Conservation (phyloP, 352 stramenopile genomes). For the Saprolegnia parasitica region DNA sequence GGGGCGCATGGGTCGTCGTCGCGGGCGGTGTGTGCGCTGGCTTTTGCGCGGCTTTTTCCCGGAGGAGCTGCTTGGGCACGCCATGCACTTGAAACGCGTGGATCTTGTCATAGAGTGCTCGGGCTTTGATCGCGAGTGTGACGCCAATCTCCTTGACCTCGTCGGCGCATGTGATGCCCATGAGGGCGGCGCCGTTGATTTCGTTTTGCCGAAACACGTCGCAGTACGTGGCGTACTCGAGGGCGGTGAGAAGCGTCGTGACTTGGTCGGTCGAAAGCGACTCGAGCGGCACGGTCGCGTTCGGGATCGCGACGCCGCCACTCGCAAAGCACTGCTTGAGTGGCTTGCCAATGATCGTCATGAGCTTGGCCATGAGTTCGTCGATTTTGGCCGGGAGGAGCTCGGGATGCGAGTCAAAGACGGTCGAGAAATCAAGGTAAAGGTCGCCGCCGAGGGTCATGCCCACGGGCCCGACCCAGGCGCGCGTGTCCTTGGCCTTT, state of each 20-base stretch:
- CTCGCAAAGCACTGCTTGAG: constrained; percentile 3
- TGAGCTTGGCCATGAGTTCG: constrained; percentile 18
- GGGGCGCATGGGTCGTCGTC: too few relatives aligned
- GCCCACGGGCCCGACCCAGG: constrained; percentile 8
- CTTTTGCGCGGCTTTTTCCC: not conserved
- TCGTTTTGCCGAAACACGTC: constrained; percentile 10
- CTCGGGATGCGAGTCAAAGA: constrained; percentile 1
- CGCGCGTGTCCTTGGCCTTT: constrained; percentile 4
- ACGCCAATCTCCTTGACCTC: constrained; percentile 15
- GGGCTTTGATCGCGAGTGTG: not conserved
- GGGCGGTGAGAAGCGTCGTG: not conserved
- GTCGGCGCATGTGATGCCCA: not conserved
- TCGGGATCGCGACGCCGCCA: not conserved
- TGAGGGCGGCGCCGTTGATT: constrained; percentile 3
- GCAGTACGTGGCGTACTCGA: constrained; percentile 13
- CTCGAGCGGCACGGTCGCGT: not conserved
- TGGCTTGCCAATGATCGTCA: constrained; percentile 17
- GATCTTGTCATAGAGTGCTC: constrained; percentile 4
- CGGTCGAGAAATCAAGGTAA: constrained; percentile 23
- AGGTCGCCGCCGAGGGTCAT: constrained; percentile 15
- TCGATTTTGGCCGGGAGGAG: constrained; percentile 2
- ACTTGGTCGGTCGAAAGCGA: constrained; percentile 3
- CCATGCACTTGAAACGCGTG: not conserved
- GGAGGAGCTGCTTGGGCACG: not conserved
- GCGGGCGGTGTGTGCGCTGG: too few relatives aligned